Evolutionary conservation across 2,329 filamentous ascomycete species (phyloP).

Genomic region (Parastagonospora avenae): DNA sequence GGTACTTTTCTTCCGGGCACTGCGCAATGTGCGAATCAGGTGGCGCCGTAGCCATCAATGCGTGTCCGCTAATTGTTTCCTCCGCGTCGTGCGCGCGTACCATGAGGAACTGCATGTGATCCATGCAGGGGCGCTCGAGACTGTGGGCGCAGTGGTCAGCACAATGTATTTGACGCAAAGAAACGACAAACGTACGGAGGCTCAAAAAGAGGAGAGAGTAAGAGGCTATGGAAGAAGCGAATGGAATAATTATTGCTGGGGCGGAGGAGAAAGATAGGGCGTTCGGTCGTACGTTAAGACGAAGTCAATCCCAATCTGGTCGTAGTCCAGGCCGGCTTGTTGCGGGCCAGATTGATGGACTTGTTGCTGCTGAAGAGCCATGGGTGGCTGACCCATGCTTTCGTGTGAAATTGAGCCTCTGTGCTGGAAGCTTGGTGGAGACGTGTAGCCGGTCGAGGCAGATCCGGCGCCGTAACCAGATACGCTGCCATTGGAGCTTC

Average conservation of each 20-base stretch:
- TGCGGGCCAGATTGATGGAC: constrained; percentile 24
- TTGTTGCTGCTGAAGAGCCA: constrained; percentile 21
- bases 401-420: constrained; percentile 39
- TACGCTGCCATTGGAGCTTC: constrained; percentile 60
- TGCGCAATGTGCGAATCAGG: constrained; percentile 67
- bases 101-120: constrained; percentile 81
- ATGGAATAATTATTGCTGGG: constrained; percentile 41
- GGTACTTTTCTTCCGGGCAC: constrained; percentile 61
- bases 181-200: constrained; percentile 32
- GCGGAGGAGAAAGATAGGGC: constrained; percentile 59
- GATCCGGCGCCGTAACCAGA: constrained; percentile 63
- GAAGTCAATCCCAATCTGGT: constrained; percentile 86
- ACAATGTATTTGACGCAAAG: constrained; percentile 26
- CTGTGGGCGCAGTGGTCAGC: constrained; percentile 50
- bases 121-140: constrained; percentile 94
- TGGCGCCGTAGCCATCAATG: constrained; percentile 90
- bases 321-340: constrained; percentile 67
- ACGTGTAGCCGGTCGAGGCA: constrained; percentile 54
- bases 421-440: constrained; percentile 46
- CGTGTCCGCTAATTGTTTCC: constrained; percentile 77
- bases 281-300: constrained; percentile 83
- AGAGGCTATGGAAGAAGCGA: constrained; percentile 21
- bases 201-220: constrained; percentile 19
- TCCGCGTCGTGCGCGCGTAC: constrained; percentile 58
- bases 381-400: constrained; percentile 21